Base-by-base conservation (phyloP, 345 rosid species). In the Durio zibethinus region DNA sequence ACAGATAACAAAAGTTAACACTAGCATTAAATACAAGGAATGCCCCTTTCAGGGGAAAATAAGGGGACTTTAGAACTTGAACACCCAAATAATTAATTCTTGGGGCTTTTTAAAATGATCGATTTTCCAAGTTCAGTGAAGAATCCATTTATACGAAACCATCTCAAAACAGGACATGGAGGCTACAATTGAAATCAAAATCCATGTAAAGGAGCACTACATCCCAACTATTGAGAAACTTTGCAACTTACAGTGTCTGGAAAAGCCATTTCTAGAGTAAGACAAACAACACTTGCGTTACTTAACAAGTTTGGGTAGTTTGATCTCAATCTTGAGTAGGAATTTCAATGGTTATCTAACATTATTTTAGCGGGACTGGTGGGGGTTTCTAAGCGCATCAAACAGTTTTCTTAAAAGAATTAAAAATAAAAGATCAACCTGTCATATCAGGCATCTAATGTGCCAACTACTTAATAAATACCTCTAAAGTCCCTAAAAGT, bases 401-500 rank as follows among this genome's bases (percentile, higher is more conserved):
- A 1, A 47, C 18, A 47, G 5, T 54, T 54, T 7, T 21, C 12
- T 56, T 56, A 10, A 4, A 25, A 57, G 31, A 56, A 56, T 23
- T 50, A 12, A 71, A 27, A 73, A 18, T 25, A 20, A 40, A 71
- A n/a, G n/a, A 47, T 14, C 50, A 23, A 25, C 40, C 40, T 11
- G 21, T 12, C 10, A 20, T 36, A 38, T 65, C 31, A 21, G 23
- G 59, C 59, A 53, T 53, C 21, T 11, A 20, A 53, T 23, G 23
- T 56, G 61, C 27, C 35, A 61, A 68, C 65, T 36, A 20, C 47
- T 52, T 14, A 47, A 74, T 36, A 33, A 84, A 80, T 88, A 96
- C 99, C 98, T 96, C 99, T 83, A 93, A 85, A 77, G 99, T 96
- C 63, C 99, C 99, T 77, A 91, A 83, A 81, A 96, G 98, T 83